phyloP scores from a whole-genome alignment of 306 rosid genomes.

The Mimosa pudica region DNA sequence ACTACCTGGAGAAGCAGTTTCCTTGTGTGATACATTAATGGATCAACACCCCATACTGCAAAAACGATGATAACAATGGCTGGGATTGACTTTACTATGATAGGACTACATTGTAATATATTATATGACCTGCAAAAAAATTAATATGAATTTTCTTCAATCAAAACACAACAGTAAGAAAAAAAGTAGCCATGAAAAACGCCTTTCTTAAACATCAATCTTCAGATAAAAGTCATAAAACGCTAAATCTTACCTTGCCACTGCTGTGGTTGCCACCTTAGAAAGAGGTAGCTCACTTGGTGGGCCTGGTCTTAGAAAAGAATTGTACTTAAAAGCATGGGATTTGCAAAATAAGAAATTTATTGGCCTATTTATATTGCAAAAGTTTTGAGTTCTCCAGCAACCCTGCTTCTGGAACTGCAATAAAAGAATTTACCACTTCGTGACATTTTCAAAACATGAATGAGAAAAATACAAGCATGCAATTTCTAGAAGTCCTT shows the following conservation, averaged over 20 bases:
- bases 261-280: conserved; percentile 52
- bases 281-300: conserved; percentile 46
- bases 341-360: conserved; percentile 52
- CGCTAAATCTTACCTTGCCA: conserved; percentile 58
- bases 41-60: conserved; percentile 84
- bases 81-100: conserved; percentile 61
- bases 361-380: conserved; percentile 46
- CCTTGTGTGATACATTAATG: conserved; percentile 65
- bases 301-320: conserved; percentile 51
- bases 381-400: conserved; percentile 45
- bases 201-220: too few relatives aligned
- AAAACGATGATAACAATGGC: conserved; percentile 68
- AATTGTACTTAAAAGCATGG: conserved; percentile 65
- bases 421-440: conserved; percentile 29
- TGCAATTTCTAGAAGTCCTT: conserved; percentile 21
- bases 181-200: too few relatives aligned
- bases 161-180: neutral
- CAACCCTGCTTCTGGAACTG: conserved; percentile 56
- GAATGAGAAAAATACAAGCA: conserved; percentile 29
- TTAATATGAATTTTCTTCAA: conserved; percentile 2
- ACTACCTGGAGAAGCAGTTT: conserved; percentile 61
- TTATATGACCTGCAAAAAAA: conserved; percentile 64
- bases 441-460: conserved; percentile 20
- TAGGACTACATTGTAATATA: conserved; percentile 63
- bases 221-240: conserved; percentile 19